A percentile compares a stretch with the other conserved stretches of the same genome.
Conservation (phyloP, 768 basidiomycete genomes). For the Macrolepiota fuliginosa region DNA sequence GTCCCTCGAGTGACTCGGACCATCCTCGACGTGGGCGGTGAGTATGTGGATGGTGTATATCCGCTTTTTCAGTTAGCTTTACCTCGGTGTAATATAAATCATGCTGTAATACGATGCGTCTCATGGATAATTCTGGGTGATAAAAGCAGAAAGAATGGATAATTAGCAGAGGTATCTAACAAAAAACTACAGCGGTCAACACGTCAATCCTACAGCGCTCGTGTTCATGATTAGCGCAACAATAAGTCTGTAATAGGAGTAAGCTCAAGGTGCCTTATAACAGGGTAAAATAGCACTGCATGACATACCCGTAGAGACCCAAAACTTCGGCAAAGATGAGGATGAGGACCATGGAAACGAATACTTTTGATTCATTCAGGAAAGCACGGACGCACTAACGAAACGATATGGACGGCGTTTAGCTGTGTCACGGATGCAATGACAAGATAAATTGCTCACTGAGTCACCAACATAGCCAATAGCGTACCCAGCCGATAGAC, state of each 20-base stretch:
- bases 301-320: constrained; percentile 77
- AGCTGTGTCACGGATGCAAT: background rate
- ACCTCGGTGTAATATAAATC: background rate
- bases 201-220: constrained; percentile 20
- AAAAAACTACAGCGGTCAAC: constrained; percentile 6
- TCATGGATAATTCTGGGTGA: background rate
- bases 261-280: background rate
- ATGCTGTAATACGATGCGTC: background rate
- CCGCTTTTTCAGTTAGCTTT: background rate
- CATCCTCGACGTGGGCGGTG: constrained; percentile 2
- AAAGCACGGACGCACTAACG: constrained; percentile 86
- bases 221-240: constrained; percentile 94
- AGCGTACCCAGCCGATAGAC: constrained; percentile 90
- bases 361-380: constrained; percentile 86
- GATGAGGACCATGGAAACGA: constrained; percentile 95
- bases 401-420: background rate
- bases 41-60: background rate
- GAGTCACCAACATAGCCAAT: constrained; percentile 94
- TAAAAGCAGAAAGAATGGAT: background rate
- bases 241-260: constrained; percentile 51
- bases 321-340: constrained; percentile 91
- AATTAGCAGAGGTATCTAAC: constrained; percentile 8
- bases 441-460: constrained; percentile 44
- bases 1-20: constrained; percentile 7
- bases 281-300: background rate